phyloP scores from a whole-genome alignment of 2,329 filamentous ascomycete species.

The Diaporthe vaccinii region DNA sequence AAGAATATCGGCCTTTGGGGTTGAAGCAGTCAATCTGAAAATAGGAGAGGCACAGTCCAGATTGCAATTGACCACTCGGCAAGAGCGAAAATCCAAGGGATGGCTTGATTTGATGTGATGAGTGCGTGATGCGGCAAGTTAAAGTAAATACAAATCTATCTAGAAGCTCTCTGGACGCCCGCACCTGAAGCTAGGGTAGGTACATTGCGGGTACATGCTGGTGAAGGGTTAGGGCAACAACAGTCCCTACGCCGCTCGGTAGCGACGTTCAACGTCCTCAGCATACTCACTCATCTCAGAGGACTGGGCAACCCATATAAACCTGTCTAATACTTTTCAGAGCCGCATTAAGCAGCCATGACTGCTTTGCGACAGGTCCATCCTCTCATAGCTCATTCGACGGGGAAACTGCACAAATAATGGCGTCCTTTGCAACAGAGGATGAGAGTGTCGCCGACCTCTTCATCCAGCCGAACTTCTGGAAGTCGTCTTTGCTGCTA shows the following conservation, averaged over 20 bases:
- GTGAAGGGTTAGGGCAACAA: constrained; percentile 17
- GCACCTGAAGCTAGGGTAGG: not conserved
- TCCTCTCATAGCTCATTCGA: not conserved
- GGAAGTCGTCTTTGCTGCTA: constrained; percentile 66
- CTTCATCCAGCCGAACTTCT: constrained; percentile 75
- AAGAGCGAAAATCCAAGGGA: not conserved
- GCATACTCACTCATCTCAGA: not conserved
- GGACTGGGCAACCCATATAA: not conserved
- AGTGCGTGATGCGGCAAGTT: not conserved
- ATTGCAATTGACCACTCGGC: not conserved
- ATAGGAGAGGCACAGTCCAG: not conserved
- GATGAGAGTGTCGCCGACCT: constrained; percentile 65
- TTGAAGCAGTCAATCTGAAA: not conserved
- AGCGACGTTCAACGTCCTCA: not conserved
- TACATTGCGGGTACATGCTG: constrained; percentile 1
- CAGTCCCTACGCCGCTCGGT: not conserved
- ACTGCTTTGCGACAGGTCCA: not conserved
- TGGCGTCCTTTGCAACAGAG: constrained; percentile 50
- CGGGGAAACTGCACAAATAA: not conserved
- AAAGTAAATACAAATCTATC: not conserved
- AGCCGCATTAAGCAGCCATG: not conserved
- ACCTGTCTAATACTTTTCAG: not conserved
- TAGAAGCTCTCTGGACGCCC: not conserved
- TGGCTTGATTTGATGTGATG: no score
- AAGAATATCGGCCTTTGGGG: not conserved